Conservation (phyloP, 495 filamentous ascomycete genomes). For the Penicillium verhagenii region DNA sequence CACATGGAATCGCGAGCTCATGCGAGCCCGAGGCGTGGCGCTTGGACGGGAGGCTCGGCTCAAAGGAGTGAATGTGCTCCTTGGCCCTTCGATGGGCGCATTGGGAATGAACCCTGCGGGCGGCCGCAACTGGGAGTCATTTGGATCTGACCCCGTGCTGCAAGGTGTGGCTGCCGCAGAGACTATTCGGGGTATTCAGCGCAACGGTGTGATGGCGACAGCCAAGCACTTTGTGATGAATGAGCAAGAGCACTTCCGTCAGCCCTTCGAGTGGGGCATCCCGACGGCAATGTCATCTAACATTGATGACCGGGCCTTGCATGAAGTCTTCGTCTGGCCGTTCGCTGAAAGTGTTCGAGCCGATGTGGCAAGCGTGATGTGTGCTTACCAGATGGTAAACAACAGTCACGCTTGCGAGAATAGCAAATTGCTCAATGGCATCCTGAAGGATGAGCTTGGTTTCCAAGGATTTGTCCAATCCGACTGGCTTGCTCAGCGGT, state of each 20-base stretch:
- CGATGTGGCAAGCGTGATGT: conserved; percentile 88
- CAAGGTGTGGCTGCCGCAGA: conserved; percentile 65
- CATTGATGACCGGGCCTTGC: conserved; percentile 76
- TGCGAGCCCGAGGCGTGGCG: conserved; percentile 66
- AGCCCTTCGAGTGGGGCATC: conserved; percentile 70
- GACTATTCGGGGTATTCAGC: conserved; percentile 75
- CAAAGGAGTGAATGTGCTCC: conserved; percentile 72
- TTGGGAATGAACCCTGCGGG: conserved; percentile 81
- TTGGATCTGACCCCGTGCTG: conserved; percentile 74
- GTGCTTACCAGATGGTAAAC: conserved; percentile 86
- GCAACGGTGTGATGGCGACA: conserved; percentile 77
- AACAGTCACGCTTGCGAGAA: conserved; percentile 90
- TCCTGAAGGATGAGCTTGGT: conserved; percentile 91
- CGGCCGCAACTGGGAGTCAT: conserved; percentile 90
- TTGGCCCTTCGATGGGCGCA: conserved; percentile 76
- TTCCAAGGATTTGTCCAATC: conserved; percentile 94
- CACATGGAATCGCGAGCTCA: conserved; percentile 83
- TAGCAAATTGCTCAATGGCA: conserved; percentile 85
- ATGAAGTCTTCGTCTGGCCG: conserved; percentile 88
- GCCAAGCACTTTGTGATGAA: conserved; percentile 81
- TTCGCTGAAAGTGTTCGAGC: conserved; percentile 84
- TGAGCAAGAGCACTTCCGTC: conserved; percentile 86
- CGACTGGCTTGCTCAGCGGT: conserved; percentile 89
- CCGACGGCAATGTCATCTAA: conserved; percentile 77
- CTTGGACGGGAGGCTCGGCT: conserved; percentile 67